phyloP scores from a whole-genome alignment of 768 basidiomycete genomes.

The Tulasnella sp. region DNA sequence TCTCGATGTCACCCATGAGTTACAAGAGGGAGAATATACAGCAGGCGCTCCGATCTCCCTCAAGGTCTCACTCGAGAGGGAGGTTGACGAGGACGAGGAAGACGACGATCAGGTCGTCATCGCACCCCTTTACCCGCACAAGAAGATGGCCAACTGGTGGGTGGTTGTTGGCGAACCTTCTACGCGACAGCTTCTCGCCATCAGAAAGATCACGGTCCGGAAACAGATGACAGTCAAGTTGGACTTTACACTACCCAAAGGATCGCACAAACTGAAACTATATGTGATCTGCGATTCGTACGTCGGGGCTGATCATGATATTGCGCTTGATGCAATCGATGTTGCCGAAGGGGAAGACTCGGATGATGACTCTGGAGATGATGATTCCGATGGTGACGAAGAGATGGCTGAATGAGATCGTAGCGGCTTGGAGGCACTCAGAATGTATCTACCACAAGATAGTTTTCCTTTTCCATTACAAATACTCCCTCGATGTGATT shows the following conservation, averaged over 20 bases:
- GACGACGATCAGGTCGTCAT: constrained; percentile 70
- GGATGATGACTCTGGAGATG: constrained; percentile 57
- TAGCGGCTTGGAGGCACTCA: neutral
- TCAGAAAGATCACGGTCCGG: constrained; percentile 77
- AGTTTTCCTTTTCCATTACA: too few relatives aligned
- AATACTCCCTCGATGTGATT: too few relatives aligned
- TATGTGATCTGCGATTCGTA: constrained; percentile 92
- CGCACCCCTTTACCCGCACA: constrained; percentile 86
- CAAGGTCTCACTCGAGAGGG: constrained; percentile 67
- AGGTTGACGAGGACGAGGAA: constrained; percentile 65
- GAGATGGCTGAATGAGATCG: neutral
- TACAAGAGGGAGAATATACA: constrained; percentile 75
- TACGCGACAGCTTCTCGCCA: constrained; percentile 71
- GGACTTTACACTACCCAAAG: constrained; percentile 81
- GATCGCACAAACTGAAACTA: constrained; percentile 68
- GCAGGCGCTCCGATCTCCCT: constrained; percentile 77
- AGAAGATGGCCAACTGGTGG: constrained; percentile 97
- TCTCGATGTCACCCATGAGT: constrained; percentile 78
- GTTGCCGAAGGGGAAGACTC: constrained; percentile 88
- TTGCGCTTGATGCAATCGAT: constrained; percentile 68
- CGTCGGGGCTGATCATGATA: constrained; percentile 85
- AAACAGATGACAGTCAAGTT: constrained; percentile 71
- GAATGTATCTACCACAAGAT: too few relatives aligned
- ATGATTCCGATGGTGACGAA: constrained; percentile 33
- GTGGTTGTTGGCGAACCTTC: constrained; percentile 80